A percentile compares a stretch with the other conserved stretches of the same genome.
These are phyloP conservation scores for Rhododendron mucronatum DNA, from an alignment of 148 eudicot species.

Conservation along the genomic window DNA sequence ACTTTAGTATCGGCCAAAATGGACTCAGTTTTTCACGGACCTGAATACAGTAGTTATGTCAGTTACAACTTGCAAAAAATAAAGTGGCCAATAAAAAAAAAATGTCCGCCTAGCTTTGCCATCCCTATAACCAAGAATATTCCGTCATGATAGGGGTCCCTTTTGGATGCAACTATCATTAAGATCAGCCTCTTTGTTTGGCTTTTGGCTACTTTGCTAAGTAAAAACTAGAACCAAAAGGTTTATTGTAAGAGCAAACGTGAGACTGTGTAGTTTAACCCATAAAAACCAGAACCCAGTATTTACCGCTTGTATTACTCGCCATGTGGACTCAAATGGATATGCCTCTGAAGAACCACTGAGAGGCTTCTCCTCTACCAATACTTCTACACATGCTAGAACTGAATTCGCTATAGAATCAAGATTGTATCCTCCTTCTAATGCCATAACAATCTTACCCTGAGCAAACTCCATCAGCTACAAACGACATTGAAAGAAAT, in stretches of 20 bases:
- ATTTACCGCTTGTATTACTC: slow-evolving; percentile 62
- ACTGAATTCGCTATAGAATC: slow-evolving; percentile 74
- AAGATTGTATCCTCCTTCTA: slow-evolving; percentile 99
- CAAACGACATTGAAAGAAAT: slow-evolving; percentile 14
- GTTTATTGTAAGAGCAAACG: not conserved
- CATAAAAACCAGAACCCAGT: not conserved
- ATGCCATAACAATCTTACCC: slow-evolving; percentile 81
- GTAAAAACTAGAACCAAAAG: not conserved
- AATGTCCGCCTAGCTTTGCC: not conserved
- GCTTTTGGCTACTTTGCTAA: not conserved
- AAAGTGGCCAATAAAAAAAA: not conserved
- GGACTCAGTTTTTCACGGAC: slow-evolving; percentile 58
- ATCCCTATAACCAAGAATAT: not conserved
- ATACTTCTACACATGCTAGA: slow-evolving; percentile 77
- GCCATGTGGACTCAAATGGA: slow-evolving; percentile 95
- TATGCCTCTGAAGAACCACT: slow-evolving; percentile 56
- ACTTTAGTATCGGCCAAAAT: slow-evolving; percentile 72
- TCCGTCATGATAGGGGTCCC: not conserved
- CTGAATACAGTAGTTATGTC: slow-evolving; percentile 27
- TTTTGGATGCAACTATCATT: not conserved
- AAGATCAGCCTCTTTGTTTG: not conserved
- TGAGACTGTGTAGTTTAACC: not conserved
- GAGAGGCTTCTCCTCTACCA: slow-evolving; percentile 64
- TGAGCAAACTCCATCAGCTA: slow-evolving; percentile 89
- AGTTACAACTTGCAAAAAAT: slow-evolving; percentile 3